A percentile compares a stretch with the other conserved stretches of the same genome.
phyloP scores from a whole-genome alignment of 805 yeast species.

The Kodamaea lidongshanica region DNA sequence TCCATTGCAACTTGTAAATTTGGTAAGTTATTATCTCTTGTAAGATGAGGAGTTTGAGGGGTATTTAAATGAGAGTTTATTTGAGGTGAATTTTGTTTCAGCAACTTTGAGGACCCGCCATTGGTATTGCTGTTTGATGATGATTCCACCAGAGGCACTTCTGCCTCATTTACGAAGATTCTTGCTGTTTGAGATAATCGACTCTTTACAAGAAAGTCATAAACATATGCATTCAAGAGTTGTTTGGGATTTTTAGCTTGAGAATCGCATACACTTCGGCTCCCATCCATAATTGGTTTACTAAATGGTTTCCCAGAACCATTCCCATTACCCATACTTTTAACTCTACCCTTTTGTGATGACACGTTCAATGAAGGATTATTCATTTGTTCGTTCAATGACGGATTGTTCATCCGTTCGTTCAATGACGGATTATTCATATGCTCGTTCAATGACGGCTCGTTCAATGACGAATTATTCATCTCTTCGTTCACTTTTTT shows the following conservation, averaged over 20 bases:
- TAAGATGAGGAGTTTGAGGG: slow-evolving; percentile 20
- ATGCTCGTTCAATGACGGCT: no score
- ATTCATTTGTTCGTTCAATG: no score
- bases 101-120: slow-evolving; percentile 5
- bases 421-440: no score
- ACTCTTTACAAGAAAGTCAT: slow-evolving; percentile 76
- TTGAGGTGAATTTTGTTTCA: slow-evolving; percentile 18
- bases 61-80: slow-evolving; percentile 14
- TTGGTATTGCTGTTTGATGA: slow-evolving; percentile 2
- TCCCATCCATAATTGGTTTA: slow-evolving; percentile 22
- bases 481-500: no score
- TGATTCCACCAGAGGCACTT: slow-evolving; percentile 38
- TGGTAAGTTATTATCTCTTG: slow-evolving; percentile 41
- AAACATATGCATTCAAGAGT: slow-evolving; percentile 73
- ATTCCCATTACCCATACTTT: not conserved
- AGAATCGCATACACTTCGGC: slow-evolving; percentile 30
- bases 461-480: no score
- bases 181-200: slow-evolving; percentile 67
- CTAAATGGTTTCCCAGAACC: slow-evolving; percentile 7
- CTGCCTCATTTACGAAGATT: slow-evolving; percentile 72
- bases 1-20: slow-evolving; percentile 56
- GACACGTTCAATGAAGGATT: no score
- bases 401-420: no score
- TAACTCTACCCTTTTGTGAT: not conserved
- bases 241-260: slow-evolving; percentile 50